Base-by-base conservation (phyloP, 345 rosid species). In the Bruguiera parviflora region DNA sequence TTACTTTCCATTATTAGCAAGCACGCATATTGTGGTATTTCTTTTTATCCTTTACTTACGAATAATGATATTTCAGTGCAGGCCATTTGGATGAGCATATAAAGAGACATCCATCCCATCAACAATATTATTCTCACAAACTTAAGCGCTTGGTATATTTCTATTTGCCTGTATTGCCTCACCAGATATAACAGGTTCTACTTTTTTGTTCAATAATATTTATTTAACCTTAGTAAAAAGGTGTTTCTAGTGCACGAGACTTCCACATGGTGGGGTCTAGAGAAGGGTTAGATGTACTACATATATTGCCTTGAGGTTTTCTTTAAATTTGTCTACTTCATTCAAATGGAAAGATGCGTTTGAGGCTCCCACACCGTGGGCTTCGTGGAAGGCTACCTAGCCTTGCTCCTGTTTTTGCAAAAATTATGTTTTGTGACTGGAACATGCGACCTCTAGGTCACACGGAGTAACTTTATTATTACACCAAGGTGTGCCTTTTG, bases 61-160 rank as follows among this genome's bases (percentile, higher is more conserved):
- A 60, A 39, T 67, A 33, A 31, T 22, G 16, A 66, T 49, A 55
- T 69, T 65, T 63, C 91, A 89, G 92, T 76, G 82, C 87, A 79
- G 95, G 92, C 58, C 95, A 89, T 80, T 77, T 89, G 83, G 79
- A 89, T 64, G 85, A 89, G 69, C 95, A 89, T 73, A 78, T 87
- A 55, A 63, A 43, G 69, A 64, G 53, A 29, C 67, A 84, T 64
- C 76, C 77, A 33, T 80, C 83, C 27, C 95, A 89, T 75, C 76
- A 68, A 59, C 81, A 66, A 58, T 89, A 75, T 80, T 89, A 83
- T 84, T 89, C 95, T 62, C 88, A 89, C 74, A 89, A 89, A 73
- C 82, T 89, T 56, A 89, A 77, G 62, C 87, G 87, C 8, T 66
- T 89, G 83, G 96, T 89, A 61, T 65, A 61, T 75, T 73, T 46